Base-by-base conservation (phyloP, 2,329 filamentous ascomycete species). In the Hymenoscyphus albidus region DNA sequence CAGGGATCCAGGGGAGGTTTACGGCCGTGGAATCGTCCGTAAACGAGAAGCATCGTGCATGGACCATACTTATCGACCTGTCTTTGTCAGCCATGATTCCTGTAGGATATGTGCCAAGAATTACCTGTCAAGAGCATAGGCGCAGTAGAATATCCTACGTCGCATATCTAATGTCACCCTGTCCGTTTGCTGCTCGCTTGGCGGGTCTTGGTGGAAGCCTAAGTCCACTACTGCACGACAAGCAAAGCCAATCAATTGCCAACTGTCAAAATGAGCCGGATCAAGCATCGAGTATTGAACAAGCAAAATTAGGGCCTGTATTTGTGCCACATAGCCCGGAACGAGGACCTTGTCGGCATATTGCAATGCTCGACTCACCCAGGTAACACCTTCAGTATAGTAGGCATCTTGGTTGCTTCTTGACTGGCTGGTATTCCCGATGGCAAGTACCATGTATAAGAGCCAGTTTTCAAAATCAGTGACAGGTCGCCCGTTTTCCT, bases 231-330 rank as follows among this genome's bases (percentile, higher is more conserved):
- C 88, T 5, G 93, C 91, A 64, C 94, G 87, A 51, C 91, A 91
- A 6, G 94, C 93, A 75, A 95, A 93, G 6, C 94, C 95, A 63
- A 97, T 91, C 67, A 97, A 78, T 69, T 95, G 93, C 93, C 95
- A 98, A 71, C 90, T 92, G 73, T 97, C 93, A 73, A 97, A 97
- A 74, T 96, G 92, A 54, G 88, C 86, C 1, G 94, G 93, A 71
- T 98, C 93, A 59, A 97, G 82, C 80, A 95, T 90, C 2, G 94
- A 89, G 76, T 97, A 98, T 71, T 96, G 88, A 0, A 92, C 93
- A 61, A 98, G 84, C 1, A 98, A 81, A 2, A 97, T 78, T 27
- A 98, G 82, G 0, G 93, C 93, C 75, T 97, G 93, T 16, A 98
- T 92, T 71, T 95, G 94, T 1, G 86, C 85, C 31, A 92, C 85